Conservation (phyloP, 148 eudicot species). For the Rhododendron simsii region DNA sequence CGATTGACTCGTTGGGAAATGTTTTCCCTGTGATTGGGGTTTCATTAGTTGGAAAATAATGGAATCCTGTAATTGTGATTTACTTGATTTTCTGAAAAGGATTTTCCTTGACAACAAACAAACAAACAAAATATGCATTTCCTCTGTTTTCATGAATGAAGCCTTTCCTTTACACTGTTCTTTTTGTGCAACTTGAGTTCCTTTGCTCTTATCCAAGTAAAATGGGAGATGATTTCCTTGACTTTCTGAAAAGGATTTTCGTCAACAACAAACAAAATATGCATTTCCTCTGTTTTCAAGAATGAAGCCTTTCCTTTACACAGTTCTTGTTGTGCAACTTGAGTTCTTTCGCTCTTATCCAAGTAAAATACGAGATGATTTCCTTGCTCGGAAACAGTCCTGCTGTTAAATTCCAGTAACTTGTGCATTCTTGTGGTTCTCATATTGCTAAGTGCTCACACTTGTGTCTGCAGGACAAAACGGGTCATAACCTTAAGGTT, state of each 20-base stretch:
- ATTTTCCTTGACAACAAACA: not conserved
- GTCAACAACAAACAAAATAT: not conserved
- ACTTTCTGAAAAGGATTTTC: not conserved
- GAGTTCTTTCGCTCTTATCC: not conserved
- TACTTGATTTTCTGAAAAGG: not conserved
- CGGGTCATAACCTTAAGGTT: constrained; percentile 71
- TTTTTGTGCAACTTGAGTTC: not conserved
- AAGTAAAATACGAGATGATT: not conserved
- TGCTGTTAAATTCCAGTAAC: not conserved
- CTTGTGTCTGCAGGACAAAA: constrained; percentile 62
- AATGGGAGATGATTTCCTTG: not conserved
- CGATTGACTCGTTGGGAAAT: not conserved
- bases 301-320: not conserved
- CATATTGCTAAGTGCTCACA: not conserved
- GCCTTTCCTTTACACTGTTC: not conserved
- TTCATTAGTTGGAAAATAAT: not conserved
- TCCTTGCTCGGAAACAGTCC: not conserved
- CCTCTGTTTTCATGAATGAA: not conserved
- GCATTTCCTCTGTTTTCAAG: not conserved
- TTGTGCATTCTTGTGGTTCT: not conserved
- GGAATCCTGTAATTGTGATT: not conserved
- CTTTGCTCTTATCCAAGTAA: not conserved
- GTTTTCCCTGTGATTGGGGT: not conserved
- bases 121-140: not conserved
- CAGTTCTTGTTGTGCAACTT: not conserved